Percentiles rank a stretch among this genome's conserved stretches.
Conservation (phyloP, 2,329 filamentous ascomycete genomes). For the Hypoxylon sp. region DNA sequence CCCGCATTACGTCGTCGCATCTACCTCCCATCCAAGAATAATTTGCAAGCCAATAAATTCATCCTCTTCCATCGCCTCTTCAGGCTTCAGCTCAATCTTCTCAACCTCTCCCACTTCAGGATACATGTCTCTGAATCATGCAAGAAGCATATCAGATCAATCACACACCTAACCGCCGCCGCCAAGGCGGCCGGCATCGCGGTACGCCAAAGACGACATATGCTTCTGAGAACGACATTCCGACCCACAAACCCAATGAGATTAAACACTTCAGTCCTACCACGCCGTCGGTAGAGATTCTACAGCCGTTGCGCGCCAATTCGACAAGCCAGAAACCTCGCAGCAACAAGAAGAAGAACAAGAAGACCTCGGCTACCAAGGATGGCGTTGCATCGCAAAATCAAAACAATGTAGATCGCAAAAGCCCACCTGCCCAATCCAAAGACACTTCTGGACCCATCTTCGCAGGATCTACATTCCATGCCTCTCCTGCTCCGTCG, state of each 20-base stretch:
- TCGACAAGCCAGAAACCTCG: conserved; percentile 53
- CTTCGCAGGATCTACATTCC: conserved; percentile 95
- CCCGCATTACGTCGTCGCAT: conserved; percentile 45
- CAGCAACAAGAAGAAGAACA: conserved; percentile 47
- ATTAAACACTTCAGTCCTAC: conserved; percentile 54
- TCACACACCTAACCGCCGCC: conserved; percentile 60
- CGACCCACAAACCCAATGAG: conserved; percentile 54
- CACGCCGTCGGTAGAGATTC: conserved; percentile 62
- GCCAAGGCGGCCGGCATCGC: conserved; percentile 58
- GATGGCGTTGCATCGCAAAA: conserved; percentile 60
- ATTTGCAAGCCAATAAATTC: conserved; percentile 19
- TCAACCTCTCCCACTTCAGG: conserved; percentile 22
- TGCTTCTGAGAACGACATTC: conserved; percentile 70
- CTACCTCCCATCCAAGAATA: conserved; percentile 18
- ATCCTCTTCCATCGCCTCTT: conserved; percentile 28
- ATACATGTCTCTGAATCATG: conserved; percentile 55
- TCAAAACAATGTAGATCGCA: conserved; percentile 58
- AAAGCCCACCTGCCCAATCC: conserved; percentile 63
- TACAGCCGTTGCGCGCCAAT: conserved; percentile 51
- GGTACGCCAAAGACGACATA: conserved; percentile 66
- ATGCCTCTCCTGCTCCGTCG: conserved; percentile 92
- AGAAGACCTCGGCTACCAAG: conserved; percentile 50
- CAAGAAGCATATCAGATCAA: conserved; percentile 53
- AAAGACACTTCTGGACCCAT: conserved; percentile 68
- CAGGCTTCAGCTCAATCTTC: conserved; percentile 26